Evolutionary conservation across 2,329 filamentous ascomycete species (phyloP).

Genomic region (Alternaria gaisen): DNA sequence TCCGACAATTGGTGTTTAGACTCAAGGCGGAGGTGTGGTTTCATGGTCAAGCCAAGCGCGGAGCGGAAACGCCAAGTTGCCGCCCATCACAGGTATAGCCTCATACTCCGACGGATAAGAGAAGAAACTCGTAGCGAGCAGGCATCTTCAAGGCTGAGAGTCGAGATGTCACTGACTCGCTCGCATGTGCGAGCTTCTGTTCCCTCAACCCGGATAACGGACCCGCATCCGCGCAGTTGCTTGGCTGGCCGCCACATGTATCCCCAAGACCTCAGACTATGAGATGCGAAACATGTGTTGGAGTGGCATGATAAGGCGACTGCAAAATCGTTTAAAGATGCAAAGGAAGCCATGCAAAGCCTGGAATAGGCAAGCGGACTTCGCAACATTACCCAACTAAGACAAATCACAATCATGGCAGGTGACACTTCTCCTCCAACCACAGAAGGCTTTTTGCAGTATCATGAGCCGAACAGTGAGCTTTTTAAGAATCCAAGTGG

Average conservation of each 20-base stretch:
- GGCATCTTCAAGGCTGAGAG: neutral
- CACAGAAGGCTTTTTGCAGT: too few species aligned
- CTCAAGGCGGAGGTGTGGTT: neutral
- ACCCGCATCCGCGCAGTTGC: neutral
- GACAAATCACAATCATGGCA: too few species aligned
- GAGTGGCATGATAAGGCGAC: conserved; percentile 16
- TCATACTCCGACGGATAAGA: neutral
- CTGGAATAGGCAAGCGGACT: too few species aligned
- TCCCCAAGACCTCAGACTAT: neutral
- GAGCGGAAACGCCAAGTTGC: conserved; percentile 13
- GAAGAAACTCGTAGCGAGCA: neutral
- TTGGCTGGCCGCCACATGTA: neutral
- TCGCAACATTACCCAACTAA: too few species aligned
- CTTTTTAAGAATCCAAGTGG: too few species aligned
- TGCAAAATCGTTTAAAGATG: too few species aligned
- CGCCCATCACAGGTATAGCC: neutral
- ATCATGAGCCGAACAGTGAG: too few species aligned
- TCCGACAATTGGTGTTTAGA: conserved; percentile 3
- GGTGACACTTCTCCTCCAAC: too few species aligned
- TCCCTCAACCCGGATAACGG: too few species aligned
- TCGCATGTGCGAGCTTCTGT: too few species aligned
- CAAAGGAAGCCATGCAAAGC: too few species aligned
- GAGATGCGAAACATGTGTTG: conserved; percentile 6
- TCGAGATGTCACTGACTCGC: neutral
- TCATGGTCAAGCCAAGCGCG: conserved; percentile 7